phyloP scores from a whole-genome alignment of 805 yeast species.

The Candida piceae region DNA sequence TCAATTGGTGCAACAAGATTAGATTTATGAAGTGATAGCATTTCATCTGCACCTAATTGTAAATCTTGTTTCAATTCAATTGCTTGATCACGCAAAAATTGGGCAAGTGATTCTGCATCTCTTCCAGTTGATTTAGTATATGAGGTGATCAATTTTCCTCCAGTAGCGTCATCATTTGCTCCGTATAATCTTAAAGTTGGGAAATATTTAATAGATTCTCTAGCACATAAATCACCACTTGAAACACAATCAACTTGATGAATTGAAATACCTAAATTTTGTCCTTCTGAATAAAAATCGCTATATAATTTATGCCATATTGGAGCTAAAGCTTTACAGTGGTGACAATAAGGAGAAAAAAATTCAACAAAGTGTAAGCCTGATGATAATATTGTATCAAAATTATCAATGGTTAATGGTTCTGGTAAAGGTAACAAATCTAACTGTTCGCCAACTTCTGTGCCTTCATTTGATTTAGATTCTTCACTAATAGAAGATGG shows the following conservation, averaged over 20 bases:
- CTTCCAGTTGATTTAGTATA: conserved; percentile 45
- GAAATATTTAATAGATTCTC: conserved; percentile 57
- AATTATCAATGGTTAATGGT: conserved; percentile 43
- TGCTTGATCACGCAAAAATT: conserved; percentile 50
- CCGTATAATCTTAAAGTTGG: conserved; percentile 72
- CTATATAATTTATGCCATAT: conserved; percentile 68
- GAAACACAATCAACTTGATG: conserved; percentile 82
- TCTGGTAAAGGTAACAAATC: conserved; percentile 37
- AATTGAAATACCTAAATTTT: conserved; percentile 45
- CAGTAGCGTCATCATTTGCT: conserved; percentile 39
- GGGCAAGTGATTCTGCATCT: conserved; percentile 43
- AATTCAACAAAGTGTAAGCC: conserved; percentile 79
- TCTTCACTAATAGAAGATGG: too few relatives aligned
- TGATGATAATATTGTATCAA: conserved; percentile 42
- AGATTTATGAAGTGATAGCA: conserved; percentile 6
- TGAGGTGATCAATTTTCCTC: conserved; percentile 34
- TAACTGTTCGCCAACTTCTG: conserved; percentile 1
- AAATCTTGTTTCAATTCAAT: conserved; percentile 38
- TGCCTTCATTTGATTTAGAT: background rate
- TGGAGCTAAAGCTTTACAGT: conserved; percentile 78
- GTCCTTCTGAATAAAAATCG: conserved; percentile 43
- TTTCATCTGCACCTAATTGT: conserved; percentile 43
- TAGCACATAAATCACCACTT: conserved; percentile 77
- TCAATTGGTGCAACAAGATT: conserved; percentile 13
- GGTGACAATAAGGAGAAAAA: conserved; percentile 84